A percentile compares a stretch with the other conserved stretches of the same genome.
Conservation (phyloP, 441 rosid genomes). For the Theobroma grandiflorum region DNA sequence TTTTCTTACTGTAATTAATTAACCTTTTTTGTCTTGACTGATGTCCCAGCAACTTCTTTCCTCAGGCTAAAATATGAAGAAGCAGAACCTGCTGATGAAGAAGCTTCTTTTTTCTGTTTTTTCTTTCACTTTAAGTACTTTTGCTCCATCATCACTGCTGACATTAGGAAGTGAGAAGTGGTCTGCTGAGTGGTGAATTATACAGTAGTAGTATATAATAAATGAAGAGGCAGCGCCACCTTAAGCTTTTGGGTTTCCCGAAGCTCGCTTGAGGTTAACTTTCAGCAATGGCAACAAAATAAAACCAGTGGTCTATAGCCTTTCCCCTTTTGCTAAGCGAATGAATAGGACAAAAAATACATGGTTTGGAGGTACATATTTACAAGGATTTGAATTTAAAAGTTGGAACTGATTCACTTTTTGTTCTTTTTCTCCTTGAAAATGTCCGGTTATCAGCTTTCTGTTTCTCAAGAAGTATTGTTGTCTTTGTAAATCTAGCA, state of each 20-base stretch:
- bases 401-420: too few relatives aligned
- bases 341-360: neutral
- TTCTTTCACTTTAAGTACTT: neutral
- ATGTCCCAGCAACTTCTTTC: neutral
- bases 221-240: neutral
- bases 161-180: neutral
- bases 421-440: too few relatives aligned
- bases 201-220: neutral
- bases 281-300: neutral
- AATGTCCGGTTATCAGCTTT: too few relatives aligned
- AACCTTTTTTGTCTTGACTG: neutral
- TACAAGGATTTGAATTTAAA: too few relatives aligned
- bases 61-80: neutral
- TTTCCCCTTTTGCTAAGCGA: neutral
- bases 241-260: neutral
- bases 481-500: too few relatives aligned
- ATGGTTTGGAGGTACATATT: too few relatives aligned
- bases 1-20: too few relatives aligned
- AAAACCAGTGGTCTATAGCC: neutral
- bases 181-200: neutral
- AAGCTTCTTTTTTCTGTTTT: neutral
- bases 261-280: neutral
- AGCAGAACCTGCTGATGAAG: neutral
- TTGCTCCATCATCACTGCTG: conserved; percentile 10
- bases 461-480: too few relatives aligned